Evolutionary conservation across 139 green algal species (phyloP).

Genomic region (Coccomyxa sp.): DNA sequence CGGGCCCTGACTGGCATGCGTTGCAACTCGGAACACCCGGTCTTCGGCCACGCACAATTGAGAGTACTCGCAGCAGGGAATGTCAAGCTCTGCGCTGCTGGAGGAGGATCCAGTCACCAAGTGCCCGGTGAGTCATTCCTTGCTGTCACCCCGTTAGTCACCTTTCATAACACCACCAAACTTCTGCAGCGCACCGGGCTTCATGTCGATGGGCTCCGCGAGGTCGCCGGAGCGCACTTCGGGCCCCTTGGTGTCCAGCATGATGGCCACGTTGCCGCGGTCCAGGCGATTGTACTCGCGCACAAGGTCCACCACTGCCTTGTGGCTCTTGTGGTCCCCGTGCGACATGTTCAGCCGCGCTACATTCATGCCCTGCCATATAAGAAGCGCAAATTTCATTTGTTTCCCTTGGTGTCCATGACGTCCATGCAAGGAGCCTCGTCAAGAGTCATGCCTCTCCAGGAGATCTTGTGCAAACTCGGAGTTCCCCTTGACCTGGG

Average conservation of each 20-base stretch:
- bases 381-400: background rate
- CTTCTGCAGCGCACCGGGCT: constrained; percentile 11
- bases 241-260: constrained; percentile 83
- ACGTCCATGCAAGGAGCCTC: no score
- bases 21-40: no score
- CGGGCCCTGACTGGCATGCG: no score
- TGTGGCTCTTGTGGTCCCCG: constrained; percentile 69
- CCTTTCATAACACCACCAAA: no score
- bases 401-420: no score
- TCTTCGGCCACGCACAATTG: no score
- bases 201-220: constrained; percentile 59
- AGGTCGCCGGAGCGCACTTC: constrained; percentile 76
- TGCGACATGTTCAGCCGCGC: constrained; percentile 80
- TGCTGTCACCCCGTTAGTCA: no score
- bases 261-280: constrained; percentile 52
- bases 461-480: no score
- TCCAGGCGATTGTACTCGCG: constrained; percentile 68
- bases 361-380: constrained; percentile 68
- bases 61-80: no score
- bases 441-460: no score
- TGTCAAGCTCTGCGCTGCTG: background rate
- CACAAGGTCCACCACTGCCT: constrained; percentile 70
- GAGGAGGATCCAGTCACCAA: background rate
- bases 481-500: no score
- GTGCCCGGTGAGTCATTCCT: background rate